phyloP scores from a whole-genome alignment of 2,329 filamentous ascomycete genomes.

The Aspergillus versicolor region DNA sequence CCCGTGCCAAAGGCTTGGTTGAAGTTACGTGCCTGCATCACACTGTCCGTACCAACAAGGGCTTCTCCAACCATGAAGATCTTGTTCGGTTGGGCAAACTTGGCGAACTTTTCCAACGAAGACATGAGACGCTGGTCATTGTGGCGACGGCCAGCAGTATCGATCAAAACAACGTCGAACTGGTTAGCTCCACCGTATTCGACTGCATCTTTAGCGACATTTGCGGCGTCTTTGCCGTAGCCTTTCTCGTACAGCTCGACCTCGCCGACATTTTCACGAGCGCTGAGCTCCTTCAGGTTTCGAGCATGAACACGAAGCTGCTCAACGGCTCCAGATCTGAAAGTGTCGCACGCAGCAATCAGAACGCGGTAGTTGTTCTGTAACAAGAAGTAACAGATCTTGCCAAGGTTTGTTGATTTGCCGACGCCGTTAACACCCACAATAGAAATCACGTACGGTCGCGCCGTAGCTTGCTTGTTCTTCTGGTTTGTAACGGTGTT shows the following conservation, averaged over 20 bases:
- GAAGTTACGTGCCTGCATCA: constrained; percentile 95
- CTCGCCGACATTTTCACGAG: constrained; percentile 73
- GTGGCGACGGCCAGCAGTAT: constrained; percentile 90
- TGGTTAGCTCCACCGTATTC: constrained; percentile 68
- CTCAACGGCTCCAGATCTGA: constrained; percentile 94
- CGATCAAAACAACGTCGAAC: constrained; percentile 94
- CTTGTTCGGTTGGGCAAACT: constrained; percentile 94
- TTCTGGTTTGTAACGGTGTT: constrained; percentile 71
- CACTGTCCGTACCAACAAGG: constrained; percentile 90
- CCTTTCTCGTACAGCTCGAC: constrained; percentile 96
- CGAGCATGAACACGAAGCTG: constrained; percentile 93
- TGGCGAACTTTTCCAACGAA: constrained; percentile 93
- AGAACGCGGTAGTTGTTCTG: constrained; percentile 97
- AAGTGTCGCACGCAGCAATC: constrained; percentile 92
- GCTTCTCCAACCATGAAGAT: constrained; percentile 97
- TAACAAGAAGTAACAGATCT: constrained; percentile 95
- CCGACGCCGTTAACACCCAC: constrained; percentile 98
- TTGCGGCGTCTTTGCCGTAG: constrained; percentile 95
- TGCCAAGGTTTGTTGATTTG: constrained; percentile 95
- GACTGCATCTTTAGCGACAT: constrained; percentile 94
- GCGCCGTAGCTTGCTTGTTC: constrained; percentile 60
- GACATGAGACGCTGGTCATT: constrained; percentile 97
- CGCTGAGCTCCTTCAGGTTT: constrained; percentile 84
- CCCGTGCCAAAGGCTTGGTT: constrained; percentile 84
- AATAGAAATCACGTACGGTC: constrained; percentile 96